Evolutionary conservation across 257 asterid species (phyloP), one percentile per base, ranked within the genome.

Genomic region (Pogostemon cablin): DNA sequence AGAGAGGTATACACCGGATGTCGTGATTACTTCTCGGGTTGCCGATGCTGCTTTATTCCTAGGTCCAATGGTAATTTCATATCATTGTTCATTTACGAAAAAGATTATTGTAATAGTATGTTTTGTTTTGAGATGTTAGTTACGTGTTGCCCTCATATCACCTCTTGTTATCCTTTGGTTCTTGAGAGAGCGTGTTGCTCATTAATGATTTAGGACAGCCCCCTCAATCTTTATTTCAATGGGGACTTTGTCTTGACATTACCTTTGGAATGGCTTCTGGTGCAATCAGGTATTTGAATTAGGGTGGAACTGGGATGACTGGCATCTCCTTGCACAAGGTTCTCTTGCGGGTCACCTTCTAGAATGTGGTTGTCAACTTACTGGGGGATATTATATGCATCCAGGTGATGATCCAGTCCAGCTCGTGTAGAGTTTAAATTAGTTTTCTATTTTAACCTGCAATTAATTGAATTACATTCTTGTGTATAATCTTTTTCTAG

Each of bases 311-410:
- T 95, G 99, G 99, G 80, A 89, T 78, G 96, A 89, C 49, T 81
- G 81, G 72, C 79, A 79, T 67, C 95, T 86, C 73, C 87, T 91
- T 62, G 92, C 98, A 60, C 97, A 91, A 86, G 99, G 99, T 78
- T 83, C 96, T 62, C 80, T 91, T 75, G 92, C 90, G 67, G 98
- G 99, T 69, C 99, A 91, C 79, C 90, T 95, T 68, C 90, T 95
- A 73, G 99, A 95, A 81, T 95, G 99, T 74, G 98, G 99, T 75
- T 95, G 99, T 69, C 99, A 95, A 80, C 95, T 95, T 67, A 95
- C 99, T 12, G 99, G 99, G 74, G 99, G 99, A 53, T 95, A 95
- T 69, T 95, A 82, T 72, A 85, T 95, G 96, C 99, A 95, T 79
- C 98, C 98, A 79, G 98, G 97, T 93, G 76, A 81, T 57, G 11